phyloP scores from a whole-genome alignment of 2,329 filamentous ascomycete genomes.

The Aspergillus luchuensis region DNA sequence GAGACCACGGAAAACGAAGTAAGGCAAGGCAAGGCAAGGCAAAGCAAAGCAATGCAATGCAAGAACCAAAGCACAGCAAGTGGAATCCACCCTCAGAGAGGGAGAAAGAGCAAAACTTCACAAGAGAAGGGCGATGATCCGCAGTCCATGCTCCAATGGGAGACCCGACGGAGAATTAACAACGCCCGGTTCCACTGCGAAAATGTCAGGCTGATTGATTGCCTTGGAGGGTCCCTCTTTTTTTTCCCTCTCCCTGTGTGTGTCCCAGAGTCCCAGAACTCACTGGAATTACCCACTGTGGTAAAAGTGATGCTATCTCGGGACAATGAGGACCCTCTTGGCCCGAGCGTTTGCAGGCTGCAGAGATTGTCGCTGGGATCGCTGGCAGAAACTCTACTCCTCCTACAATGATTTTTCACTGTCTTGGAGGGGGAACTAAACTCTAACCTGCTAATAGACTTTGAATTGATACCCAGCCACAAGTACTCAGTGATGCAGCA shows the following conservation, averaged over 20 bases:
- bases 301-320: not conserved
- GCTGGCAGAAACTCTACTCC: not conserved
- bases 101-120: not conserved
- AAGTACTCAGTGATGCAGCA: too few relatives aligned
- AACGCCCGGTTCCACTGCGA: not conserved
- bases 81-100: not conserved
- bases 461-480: not conserved
- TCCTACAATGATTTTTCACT: not conserved
- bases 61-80: too few relatives aligned
- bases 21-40: not conserved
- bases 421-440: not conserved
- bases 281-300: too few relatives aligned
- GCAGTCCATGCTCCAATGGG: not conserved
- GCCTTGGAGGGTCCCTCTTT: too few relatives aligned
- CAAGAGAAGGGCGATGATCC: not conserved
- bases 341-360: not conserved
- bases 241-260: too few relatives aligned
- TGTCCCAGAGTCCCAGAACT: too few relatives aligned
- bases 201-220: not conserved
- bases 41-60: not conserved
- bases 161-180: not conserved
- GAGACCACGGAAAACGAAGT: not conserved
- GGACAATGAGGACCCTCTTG: not conserved
- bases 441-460: not conserved
- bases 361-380: slow-evolving; percentile 1